These are phyloP conservation scores for Ophiostoma montium DNA, from an alignment of 2,329 filamentous ascomycete species.

Conservation along the genomic window DNA sequence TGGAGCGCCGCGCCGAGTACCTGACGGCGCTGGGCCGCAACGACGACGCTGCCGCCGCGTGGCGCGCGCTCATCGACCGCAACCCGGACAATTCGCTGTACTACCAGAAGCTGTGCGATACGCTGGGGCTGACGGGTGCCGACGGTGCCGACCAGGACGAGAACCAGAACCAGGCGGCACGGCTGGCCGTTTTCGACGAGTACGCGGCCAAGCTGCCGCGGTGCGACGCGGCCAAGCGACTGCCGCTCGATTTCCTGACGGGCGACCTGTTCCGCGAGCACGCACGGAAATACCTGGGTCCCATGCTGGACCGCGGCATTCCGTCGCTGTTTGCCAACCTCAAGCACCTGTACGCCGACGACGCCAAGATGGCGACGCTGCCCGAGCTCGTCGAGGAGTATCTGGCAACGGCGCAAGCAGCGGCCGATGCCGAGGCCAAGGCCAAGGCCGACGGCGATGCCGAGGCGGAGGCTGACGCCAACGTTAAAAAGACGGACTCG, in stretches of 20 bases:
- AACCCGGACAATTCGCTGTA: constrained; percentile 82
- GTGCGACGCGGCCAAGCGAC: constrained; percentile 69
- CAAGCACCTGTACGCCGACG: constrained; percentile 76
- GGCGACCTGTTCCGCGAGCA: constrained; percentile 68
- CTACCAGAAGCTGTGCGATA: constrained; percentile 62
- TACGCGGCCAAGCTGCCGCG: constrained; percentile 71
- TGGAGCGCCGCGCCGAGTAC: constrained; percentile 80
- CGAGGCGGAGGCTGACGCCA: constrained; percentile 21
- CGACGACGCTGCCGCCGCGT: constrained; percentile 69
- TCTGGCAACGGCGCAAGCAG: constrained; percentile 28
- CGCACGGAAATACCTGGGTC: constrained; percentile 63
- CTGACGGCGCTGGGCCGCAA: constrained; percentile 62
- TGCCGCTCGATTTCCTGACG: constrained; percentile 79
- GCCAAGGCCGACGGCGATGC: constrained; percentile 20
- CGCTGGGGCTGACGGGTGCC: constrained; percentile 39
- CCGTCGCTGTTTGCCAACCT: constrained; percentile 95
- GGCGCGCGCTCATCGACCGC: constrained; percentile 65
- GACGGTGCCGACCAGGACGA: constrained; percentile 42
- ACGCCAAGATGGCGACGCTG: constrained; percentile 63
- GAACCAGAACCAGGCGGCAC: constrained; percentile 38
- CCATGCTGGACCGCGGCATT: constrained; percentile 83
- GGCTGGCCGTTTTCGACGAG: constrained; percentile 60
- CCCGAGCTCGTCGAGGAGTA: constrained; percentile 68
- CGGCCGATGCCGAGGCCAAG: constrained; percentile 5
- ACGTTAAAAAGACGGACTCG: constrained; percentile 26